These are phyloP conservation scores for Mortierella sp. DNA, from an alignment of 371 early-diverging fungal genomes.

Conservation along the genomic window DNA sequence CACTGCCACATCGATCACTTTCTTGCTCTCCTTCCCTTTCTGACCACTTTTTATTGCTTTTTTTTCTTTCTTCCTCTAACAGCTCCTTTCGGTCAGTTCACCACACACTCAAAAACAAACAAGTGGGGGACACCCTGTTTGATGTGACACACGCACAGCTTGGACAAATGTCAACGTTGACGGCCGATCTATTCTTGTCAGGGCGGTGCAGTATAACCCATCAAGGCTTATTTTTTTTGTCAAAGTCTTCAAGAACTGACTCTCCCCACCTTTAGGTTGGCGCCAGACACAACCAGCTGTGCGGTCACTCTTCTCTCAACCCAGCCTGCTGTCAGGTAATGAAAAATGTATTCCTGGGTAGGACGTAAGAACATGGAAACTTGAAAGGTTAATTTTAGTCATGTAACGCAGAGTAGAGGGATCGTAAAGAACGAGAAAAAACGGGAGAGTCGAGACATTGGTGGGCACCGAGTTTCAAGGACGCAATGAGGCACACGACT, in stretches of 20 bases:
- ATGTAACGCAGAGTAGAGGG: background rate
- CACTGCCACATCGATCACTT: conserved; percentile 2
- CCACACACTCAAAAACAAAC: background rate
- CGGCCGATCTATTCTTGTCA: conserved; percentile 1
- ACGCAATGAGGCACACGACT: too few species aligned
- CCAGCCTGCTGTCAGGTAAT: background rate
- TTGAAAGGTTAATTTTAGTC: background rate
- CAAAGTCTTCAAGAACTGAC: too few species aligned
- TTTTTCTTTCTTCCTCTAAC: background rate
- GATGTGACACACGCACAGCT: background rate
- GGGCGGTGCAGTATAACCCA: background rate
- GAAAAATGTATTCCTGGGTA: too few species aligned
- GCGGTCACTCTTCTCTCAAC: background rate
- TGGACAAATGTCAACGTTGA: background rate
- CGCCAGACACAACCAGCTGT: background rate
- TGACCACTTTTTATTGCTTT: background rate
- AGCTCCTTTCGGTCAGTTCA: background rate
- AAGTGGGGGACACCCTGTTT: background rate
- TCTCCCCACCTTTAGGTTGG: background rate
- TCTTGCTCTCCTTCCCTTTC: too few species aligned
- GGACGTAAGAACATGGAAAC: background rate
- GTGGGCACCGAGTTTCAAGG: too few species aligned
- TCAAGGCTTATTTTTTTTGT: background rate
- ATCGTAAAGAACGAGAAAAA: background rate
- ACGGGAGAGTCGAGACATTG: background rate